Percentiles rank a stretch among this genome's conserved stretches.
phyloP scores from a whole-genome alignment of 1,284 basidiomycete species.

The Schizophyllum amplum region DNA sequence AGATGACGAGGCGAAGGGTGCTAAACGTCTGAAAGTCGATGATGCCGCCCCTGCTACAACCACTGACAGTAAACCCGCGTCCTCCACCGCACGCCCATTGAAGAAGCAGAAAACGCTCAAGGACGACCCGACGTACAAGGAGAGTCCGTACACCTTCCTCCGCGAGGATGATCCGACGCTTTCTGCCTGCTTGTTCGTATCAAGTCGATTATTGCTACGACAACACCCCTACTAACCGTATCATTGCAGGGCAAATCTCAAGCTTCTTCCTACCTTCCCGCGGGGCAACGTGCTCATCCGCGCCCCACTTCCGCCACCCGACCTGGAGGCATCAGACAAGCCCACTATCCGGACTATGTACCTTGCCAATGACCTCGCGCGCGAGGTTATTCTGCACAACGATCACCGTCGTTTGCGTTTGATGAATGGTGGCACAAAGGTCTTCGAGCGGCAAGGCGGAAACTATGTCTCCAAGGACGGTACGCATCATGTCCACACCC shows the following conservation, averaged over 20 bases:
- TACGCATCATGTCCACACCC: background rate
- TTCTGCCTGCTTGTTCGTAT: slow-evolving; percentile 65
- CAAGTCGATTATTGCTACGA: background rate
- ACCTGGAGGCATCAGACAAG: slow-evolving; percentile 28
- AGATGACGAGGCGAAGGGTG: background rate
- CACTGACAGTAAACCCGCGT: background rate
- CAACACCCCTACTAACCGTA: slow-evolving; percentile 1
- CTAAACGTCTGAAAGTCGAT: background rate
- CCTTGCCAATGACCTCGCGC: slow-evolving; percentile 82
- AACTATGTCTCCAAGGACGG: slow-evolving; percentile 28
- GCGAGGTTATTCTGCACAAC: slow-evolving; percentile 73
- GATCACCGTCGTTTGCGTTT: slow-evolving; percentile 83
- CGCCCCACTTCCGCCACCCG: slow-evolving; percentile 41
- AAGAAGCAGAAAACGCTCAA: slow-evolving; percentile 14
- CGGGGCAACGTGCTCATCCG: slow-evolving; percentile 77
- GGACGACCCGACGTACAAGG: slow-evolving; percentile 55
- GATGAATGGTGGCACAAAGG: slow-evolving; percentile 87
- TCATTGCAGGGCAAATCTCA: slow-evolving; percentile 57
- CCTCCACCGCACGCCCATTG: slow-evolving; percentile 8
- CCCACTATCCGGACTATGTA: slow-evolving; percentile 74
- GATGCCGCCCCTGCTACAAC: background rate
- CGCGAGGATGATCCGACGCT: slow-evolving; percentile 65
- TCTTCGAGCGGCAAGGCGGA: slow-evolving; percentile 64
- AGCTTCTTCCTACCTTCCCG: slow-evolving; percentile 71
- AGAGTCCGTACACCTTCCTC: slow-evolving; percentile 86